These are phyloP conservation scores for Cladosporium colombiae DNA, from an alignment of 2,329 filamentous ascomycete genomes.

Conservation along the genomic window DNA sequence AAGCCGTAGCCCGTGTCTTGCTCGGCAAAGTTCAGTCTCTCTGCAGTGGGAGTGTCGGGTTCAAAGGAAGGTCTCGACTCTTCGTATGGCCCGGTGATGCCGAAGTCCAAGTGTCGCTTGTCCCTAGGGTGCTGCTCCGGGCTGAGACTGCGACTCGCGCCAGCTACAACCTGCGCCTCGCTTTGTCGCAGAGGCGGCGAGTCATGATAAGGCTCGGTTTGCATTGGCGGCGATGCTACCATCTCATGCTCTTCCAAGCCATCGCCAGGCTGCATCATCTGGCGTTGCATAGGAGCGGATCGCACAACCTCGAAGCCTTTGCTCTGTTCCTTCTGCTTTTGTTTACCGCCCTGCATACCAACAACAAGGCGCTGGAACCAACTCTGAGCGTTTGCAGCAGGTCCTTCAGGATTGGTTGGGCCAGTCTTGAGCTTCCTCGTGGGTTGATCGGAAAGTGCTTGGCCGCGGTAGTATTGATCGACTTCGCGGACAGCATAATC, in stretches of 20 bases:
- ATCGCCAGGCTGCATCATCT: slow-evolving; percentile 41
- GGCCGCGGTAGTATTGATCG: slow-evolving; percentile 94
- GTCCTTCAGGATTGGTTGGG: slow-evolving; percentile 89
- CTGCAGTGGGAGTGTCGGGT: slow-evolving; percentile 21
- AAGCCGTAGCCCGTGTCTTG: not conserved
- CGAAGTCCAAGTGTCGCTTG: slow-evolving; percentile 27
- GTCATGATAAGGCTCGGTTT: slow-evolving; percentile 37
- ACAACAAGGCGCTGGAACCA: slow-evolving; percentile 78
- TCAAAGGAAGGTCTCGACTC: slow-evolving; percentile 12
- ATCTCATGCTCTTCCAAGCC: slow-evolving; percentile 50
- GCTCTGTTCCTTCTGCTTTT: slow-evolving; percentile 82
- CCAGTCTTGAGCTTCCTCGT: slow-evolving; percentile 88
- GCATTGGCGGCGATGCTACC: slow-evolving; percentile 36
- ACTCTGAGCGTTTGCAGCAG: slow-evolving; percentile 82
- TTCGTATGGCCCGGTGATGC: slow-evolving; percentile 23
- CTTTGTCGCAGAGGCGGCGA: slow-evolving; percentile 26
- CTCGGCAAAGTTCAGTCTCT: not conserved
- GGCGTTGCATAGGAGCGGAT: slow-evolving; percentile 71
- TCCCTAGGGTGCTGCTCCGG: not conserved
- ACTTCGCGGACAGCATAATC: slow-evolving; percentile 95
- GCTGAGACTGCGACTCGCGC: slow-evolving; percentile 25
- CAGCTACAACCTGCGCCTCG: slow-evolving; percentile 24
- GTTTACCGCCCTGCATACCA: slow-evolving; percentile 38
- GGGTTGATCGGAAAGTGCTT: slow-evolving; percentile 77
- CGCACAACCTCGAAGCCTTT: slow-evolving; percentile 97